A percentile compares a stretch with the other conserved stretches of the same genome.
phyloP scores from a whole-genome alignment of 2,329 filamentous ascomycete genomes.

The Conoideocrella luteorostrata region DNA sequence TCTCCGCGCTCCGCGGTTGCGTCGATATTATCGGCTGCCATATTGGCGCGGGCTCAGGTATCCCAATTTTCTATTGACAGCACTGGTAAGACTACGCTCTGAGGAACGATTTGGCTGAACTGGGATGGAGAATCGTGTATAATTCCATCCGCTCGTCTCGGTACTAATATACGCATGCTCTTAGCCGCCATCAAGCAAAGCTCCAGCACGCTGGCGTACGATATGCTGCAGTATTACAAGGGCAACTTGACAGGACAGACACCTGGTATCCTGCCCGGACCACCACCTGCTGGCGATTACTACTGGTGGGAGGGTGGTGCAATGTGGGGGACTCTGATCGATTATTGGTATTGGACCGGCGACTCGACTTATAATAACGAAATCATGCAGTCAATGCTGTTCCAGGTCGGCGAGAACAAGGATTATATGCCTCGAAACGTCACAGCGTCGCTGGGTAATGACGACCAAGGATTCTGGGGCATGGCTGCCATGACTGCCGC shows the following conservation, averaged over 20 bases:
- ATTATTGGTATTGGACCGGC: conserved; percentile 59
- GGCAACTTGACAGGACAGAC: conserved; percentile 38
- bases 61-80: conserved; percentile 9
- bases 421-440: conserved; percentile 52
- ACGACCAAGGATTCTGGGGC: conserved; percentile 63
- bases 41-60: conserved; percentile 8
- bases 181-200: conserved; percentile 32
- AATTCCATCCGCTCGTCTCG: not conserved
- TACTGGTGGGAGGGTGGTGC: conserved; percentile 64
- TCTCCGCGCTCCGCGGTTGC: conserved; percentile 3
- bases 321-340: conserved; percentile 56
- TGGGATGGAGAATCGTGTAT: not conserved
- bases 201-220: conserved; percentile 34
- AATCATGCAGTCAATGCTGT: conserved; percentile 44
- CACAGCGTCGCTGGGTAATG: conserved; percentile 50
- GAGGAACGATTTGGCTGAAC: not conserved
- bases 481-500: conserved; percentile 57
- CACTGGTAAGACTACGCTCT: conserved; percentile 8
- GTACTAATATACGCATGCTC: not conserved
- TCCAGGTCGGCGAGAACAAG: conserved; percentile 44
- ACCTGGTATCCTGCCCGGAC: conserved; percentile 42
- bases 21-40: conserved; percentile 7
- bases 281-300: conserved; percentile 40
- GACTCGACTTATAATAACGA: conserved; percentile 51
- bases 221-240: conserved; percentile 40